A percentile compares a stretch with the other conserved stretches of the same genome.
Evolutionary conservation across 176 grass and related monocot genomes (phyloP).

Genomic region (Oryza glumipatula): DNA sequence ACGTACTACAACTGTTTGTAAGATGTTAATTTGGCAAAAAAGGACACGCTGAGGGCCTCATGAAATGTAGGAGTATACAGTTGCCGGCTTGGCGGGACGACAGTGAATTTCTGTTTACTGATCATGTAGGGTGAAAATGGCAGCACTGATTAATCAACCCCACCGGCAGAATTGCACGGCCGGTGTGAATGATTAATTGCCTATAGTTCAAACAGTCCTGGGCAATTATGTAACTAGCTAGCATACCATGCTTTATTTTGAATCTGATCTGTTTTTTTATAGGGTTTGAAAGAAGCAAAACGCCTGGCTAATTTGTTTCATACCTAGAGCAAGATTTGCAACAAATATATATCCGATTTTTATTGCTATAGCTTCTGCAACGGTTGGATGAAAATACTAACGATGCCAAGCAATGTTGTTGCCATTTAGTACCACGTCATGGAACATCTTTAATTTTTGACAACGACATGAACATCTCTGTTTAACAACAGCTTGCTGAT

Average conservation of each 20-base stretch:
- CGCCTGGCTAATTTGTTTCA: background rate
- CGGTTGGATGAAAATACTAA: background rate
- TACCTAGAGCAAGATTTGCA: background rate
- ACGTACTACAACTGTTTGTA: background rate
- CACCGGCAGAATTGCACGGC: background rate
- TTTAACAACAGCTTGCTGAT: background rate
- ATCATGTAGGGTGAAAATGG: background rate
- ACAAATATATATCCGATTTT: background rate
- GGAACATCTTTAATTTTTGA: background rate
- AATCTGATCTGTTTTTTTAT: background rate
- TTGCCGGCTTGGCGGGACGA: background rate
- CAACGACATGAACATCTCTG: background rate
- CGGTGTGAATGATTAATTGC: background rate
- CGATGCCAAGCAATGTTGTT: background rate
- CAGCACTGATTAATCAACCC: background rate
- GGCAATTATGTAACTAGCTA: background rate
- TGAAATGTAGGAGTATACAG: background rate
- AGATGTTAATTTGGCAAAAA: background rate
- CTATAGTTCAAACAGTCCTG: background rate
- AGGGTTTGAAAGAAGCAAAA: background rate
- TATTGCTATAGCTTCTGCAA: background rate
- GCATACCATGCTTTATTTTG: background rate
- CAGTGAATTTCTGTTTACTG: background rate
- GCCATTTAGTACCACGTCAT: background rate
- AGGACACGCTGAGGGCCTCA: background rate